Evolutionary conservation across 2,329 filamentous ascomycete species (phyloP), one percentile per base, ranked within the genome.

Genomic region (Cephalotrichum gorgonifer): DNA sequence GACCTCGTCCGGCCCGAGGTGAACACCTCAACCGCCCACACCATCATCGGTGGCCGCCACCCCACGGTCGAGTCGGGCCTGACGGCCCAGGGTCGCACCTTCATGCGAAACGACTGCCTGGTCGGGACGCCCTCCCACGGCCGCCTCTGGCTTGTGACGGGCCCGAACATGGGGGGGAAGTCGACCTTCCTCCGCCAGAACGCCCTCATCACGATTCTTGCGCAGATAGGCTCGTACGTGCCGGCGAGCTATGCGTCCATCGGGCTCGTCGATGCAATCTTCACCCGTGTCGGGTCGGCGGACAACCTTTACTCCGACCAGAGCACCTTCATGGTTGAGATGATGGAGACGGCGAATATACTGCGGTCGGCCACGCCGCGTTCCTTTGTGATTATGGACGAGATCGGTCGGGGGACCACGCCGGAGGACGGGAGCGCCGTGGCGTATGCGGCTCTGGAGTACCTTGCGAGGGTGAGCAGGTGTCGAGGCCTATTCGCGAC

Each of bases 291-390:
- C 22, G 93, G 93, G 2, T 94, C 89, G 1, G 93, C 91, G 2
- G 94, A 98, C 64, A 91, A 95, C 62, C 74, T 98, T n/a, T 96
- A 86, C 69, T 80, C 82, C 46, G 86, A 95, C 68, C 90, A 97
- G 65, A 95, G 88, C 48, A 98, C 94, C 0, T 98, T 98, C 66
- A 97, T 98, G 93, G 88, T 97, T 1, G 93, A 98, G 69, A 98
- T 98, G 93, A 76, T 96, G 2, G 93, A 98, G 67, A 95, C 93
- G 20, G 90, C 91, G 2, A 77, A 85, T 25, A 98, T 98, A 48
- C 75, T 98, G 47, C 86, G 85, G 52, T 76, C 86, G 55, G 91
- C 93, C 0, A 97, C 91, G 1, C 69, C 81, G 2, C 77, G 84
- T 23, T 93, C 86, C 0, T 94, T 98, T 58, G 91, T 93, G 52